Evolutionary conservation across 805 yeast genomes (phyloP).

Genomic region (Yarrowia sp.): DNA sequence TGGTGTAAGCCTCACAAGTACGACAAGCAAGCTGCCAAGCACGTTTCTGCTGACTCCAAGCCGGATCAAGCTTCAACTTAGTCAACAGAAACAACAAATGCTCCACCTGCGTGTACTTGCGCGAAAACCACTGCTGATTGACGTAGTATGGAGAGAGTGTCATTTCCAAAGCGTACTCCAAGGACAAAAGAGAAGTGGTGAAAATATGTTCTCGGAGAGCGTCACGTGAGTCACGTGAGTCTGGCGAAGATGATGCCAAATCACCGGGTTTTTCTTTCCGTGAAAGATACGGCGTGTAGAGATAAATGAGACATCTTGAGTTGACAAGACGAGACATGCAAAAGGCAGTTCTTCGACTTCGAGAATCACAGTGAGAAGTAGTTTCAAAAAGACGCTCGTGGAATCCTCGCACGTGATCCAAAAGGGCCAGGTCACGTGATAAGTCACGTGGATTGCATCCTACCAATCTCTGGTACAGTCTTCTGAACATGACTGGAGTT

Average conservation of each 20-base stretch:
- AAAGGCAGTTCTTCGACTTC: neutral
- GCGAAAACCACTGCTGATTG: conserved; percentile 16
- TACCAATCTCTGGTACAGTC: conserved; percentile 7
- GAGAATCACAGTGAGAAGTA: neutral
- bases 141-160: neutral
- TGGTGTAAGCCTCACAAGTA: conserved; percentile 18
- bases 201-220: conserved; percentile 7
- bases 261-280: neutral
- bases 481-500: neutral
- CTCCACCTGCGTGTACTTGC: conserved; percentile 9
- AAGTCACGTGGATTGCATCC: neutral
- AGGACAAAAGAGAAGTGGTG: neutral
- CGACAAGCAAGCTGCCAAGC: conserved; percentile 20
- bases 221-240: neutral
- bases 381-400: conserved; percentile 6
- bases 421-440: neutral
- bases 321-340: conserved; percentile 22
- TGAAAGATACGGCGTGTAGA: conserved; percentile 13
- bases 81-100: conserved; percentile 8
- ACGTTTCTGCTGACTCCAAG: conserved; percentile 3
- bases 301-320: conserved; percentile 12
- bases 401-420: conserved; percentile 1
- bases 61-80: conserved; percentile 6
- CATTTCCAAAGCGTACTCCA: conserved; percentile 15
- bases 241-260: neutral